Evolutionary conservation across 2,329 filamentous ascomycete genomes (phyloP), one percentile per base, ranked within the genome.

Genomic region (Emmonsia crescens): DNA sequence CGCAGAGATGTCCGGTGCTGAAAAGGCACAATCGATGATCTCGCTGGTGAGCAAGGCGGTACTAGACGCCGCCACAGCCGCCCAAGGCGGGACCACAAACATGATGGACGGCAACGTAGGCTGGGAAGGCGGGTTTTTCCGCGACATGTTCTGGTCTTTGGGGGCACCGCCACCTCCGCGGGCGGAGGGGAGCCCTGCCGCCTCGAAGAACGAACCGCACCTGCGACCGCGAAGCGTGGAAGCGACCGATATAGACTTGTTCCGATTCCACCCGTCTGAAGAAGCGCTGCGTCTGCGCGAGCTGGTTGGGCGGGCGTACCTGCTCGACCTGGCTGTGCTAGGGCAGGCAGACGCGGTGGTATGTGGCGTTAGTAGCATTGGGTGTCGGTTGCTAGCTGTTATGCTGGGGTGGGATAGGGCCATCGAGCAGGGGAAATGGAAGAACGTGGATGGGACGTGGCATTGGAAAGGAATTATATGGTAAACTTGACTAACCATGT

Each of bases 51-150:
- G 89, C 88, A 66, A 96, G 83, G 59, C 91, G 82, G 57, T 80
- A 82, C 62, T 74, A n/a, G 67, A 68, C 19, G 64, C 64, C 27
- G 66, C 62, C 14, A 40, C 63, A 6, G 61, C 60, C 3, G 52
- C 61, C 2, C 40, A 59, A 10, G 59, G 54, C 21, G 33, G 61
- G 16, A 31, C 60, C 40, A 49, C 52, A 57, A 52, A 29, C 24
- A 33, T 49, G 44, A 82, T 89, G 42, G 89, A 91, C 63, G 87
- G 91, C 70, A 83, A 86, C 1, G 85, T 89, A 48, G 91, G 90
- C 36, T 95, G 90, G 90, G 90, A 95, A 72, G 90, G 91, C 21
- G 91, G 91, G 1, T 96, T 95, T 78, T 95, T 88, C 74, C 82
- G 83, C 16, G 83, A 85, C 68, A 86, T 94, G 75, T 95, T 95